A percentile compares a stretch with the other conserved stretches of the same genome.
Evolutionary conservation across 164 flowering plant genomes (phyloP).

Genomic region (Litsea cubeba): DNA sequence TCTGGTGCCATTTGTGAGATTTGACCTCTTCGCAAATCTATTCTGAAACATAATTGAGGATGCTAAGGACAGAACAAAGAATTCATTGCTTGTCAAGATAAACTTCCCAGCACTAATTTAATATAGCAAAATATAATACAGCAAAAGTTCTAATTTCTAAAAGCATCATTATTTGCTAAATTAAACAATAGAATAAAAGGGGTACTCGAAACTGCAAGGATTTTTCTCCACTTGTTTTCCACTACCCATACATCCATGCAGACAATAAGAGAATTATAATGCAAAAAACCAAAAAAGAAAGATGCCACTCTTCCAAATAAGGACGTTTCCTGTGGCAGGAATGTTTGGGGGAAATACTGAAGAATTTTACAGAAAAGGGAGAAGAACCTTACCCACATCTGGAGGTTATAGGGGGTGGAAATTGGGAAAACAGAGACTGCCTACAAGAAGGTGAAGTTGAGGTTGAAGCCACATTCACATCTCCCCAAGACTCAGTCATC

Average conservation of each 20-base stretch:
- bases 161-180: neutral
- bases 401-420: conserved; percentile 10
- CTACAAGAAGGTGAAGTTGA: conserved; percentile 8
- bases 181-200: neutral
- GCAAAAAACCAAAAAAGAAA: neutral
- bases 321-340: neutral
- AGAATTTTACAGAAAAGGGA: neutral
- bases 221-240: neutral
- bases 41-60: neutral
- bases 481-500: conserved; percentile 19
- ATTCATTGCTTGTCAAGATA: too few relatives aligned
- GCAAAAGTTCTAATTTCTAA: neutral
- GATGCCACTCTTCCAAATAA: neutral
- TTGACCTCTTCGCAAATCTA: neutral
- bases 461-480: conserved; percentile 16
- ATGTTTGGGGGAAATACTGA: neutral
- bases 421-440: conserved; percentile 11
- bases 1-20: neutral
- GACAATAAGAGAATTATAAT: neutral
- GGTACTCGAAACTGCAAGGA: neutral
- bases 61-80: neutral
- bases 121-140: neutral
- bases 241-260: too few relatives aligned
- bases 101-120: neutral
- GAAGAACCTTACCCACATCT: conserved; percentile 14